Conservation (phyloP, 2,329 filamentous ascomycete species). For the Chalara sp. region DNA sequence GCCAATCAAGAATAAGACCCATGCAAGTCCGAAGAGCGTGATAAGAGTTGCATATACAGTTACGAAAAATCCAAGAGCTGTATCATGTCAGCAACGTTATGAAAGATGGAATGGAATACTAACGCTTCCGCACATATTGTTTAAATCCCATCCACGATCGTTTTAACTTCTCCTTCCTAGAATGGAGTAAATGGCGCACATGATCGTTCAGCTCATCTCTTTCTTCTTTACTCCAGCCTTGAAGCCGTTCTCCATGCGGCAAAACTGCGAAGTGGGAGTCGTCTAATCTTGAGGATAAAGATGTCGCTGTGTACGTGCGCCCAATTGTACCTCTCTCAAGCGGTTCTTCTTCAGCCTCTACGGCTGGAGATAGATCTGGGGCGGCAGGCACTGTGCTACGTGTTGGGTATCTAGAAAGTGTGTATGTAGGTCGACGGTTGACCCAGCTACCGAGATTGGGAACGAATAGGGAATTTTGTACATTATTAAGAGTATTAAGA, state of each 20-base stretch:
- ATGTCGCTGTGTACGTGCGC: slow-evolving; percentile 32
- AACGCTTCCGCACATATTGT: slow-evolving; percentile 67
- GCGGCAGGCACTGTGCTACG: slow-evolving; percentile 3
- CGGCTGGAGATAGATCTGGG: slow-evolving; percentile 4
- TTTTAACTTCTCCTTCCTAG: slow-evolving; percentile 71
- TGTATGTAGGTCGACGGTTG: slow-evolving; percentile 75
- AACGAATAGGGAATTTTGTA: slow-evolving; percentile 84
- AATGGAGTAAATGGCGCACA: slow-evolving; percentile 83
- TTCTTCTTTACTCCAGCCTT: slow-evolving; percentile 70
- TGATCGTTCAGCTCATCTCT: slow-evolving; percentile 74
- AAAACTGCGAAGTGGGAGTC: slow-evolving; percentile 73
- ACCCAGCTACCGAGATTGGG: slow-evolving; percentile 71
- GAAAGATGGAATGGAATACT: slow-evolving; percentile 24
- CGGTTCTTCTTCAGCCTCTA: slow-evolving; percentile 11
- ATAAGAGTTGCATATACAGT: slow-evolving; percentile 79
- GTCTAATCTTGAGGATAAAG: slow-evolving; percentile 61
- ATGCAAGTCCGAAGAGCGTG: slow-evolving; percentile 77
- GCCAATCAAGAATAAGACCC: slow-evolving; percentile 80
- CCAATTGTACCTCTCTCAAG: not conserved
- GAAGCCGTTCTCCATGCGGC: slow-evolving; percentile 64
- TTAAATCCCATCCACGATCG: slow-evolving; percentile 72
- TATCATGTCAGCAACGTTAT: slow-evolving; percentile 7
- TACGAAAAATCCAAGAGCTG: slow-evolving; percentile 73
- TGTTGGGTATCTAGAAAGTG: slow-evolving; percentile 48
- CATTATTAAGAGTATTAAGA: slow-evolving; percentile 77